A percentile compares a stretch with the other conserved stretches of the same genome.
Evolutionary conservation across 345 rosid species (phyloP).

Genomic region (Rhizophora apiculata): DNA sequence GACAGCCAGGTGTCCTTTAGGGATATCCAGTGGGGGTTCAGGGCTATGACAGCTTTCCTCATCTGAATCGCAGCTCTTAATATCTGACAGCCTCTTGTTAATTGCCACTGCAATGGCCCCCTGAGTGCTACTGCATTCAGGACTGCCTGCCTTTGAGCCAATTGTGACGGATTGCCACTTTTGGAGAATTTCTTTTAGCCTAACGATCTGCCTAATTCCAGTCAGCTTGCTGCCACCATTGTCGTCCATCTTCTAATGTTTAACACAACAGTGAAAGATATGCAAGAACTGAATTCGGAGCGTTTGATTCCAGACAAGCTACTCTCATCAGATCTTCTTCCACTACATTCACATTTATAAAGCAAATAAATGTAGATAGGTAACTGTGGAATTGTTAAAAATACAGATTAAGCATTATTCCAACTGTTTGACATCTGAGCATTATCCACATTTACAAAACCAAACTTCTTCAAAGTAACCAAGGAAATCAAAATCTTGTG

Average conservation of each 20-base stretch:
- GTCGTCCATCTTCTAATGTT: constrained; percentile 53
- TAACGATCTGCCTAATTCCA: constrained; percentile 77
- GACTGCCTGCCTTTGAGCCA: constrained; percentile 35
- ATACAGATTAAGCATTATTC: background rate
- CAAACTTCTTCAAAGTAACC: background rate
- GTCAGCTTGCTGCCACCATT: constrained; percentile 52
- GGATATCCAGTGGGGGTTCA: constrained; percentile 71
- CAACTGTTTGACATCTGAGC: background rate
- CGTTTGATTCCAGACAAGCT: constrained; percentile 24
- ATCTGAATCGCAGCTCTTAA: constrained; percentile 62
- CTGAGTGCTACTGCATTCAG: constrained; percentile 19
- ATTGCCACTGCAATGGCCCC: constrained; percentile 41
- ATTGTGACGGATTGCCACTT: constrained; percentile 83
- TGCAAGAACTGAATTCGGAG: constrained; percentile 23
- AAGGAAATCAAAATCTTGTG: background rate
- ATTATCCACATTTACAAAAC: background rate
- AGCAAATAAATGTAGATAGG: background rate
- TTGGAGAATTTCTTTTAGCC: constrained; percentile 79
- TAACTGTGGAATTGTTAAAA: background rate
- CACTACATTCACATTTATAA: constrained; percentile 22
- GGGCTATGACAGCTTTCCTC: constrained; percentile 79
- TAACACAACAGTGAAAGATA: constrained; percentile 21
- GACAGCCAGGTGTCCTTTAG: constrained; percentile 86
- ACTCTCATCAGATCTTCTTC: constrained; percentile 46
- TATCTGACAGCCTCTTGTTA: constrained; percentile 48